phyloP scores from a whole-genome alignment of 106 monocot genomes.

The Allium sativum region DNA sequence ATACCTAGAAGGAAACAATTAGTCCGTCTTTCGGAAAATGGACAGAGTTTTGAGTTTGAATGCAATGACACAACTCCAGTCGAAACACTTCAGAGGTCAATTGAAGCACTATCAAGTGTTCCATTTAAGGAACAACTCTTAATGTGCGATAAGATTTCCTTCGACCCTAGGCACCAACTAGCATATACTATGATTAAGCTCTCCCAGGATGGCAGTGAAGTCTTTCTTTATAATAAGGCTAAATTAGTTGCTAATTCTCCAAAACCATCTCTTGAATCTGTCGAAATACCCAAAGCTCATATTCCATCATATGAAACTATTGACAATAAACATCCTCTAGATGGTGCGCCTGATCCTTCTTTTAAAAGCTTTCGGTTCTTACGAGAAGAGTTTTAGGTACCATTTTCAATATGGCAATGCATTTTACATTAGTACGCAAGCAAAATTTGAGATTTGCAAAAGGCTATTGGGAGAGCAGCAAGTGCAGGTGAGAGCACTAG shows the following conservation, averaged over 20 bases:
- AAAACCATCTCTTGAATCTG: conserved; percentile 40
- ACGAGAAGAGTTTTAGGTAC: conserved; percentile 69
- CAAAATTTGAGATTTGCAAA: conserved; percentile 59
- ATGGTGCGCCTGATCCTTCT: conserved; percentile 69
- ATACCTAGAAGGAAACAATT: conserved; percentile 58
- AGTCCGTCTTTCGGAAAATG: conserved; percentile 77
- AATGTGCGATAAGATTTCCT: conserved; percentile 53
- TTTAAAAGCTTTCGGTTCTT: conserved; percentile 76
- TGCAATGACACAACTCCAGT: conserved; percentile 72
- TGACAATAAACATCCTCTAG: conserved; percentile 46
- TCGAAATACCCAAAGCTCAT: conserved; percentile 40
- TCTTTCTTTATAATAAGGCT: conserved; percentile 74
- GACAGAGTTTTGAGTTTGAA: conserved; percentile 81
- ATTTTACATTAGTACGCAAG: conserved; percentile 27
- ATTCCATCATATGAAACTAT: conserved; percentile 29
- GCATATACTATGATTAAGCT: conserved; percentile 81
- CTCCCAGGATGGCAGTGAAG: conserved; percentile 68
- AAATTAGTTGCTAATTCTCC: conserved; percentile 49
- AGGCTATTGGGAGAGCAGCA: conserved; percentile 67
- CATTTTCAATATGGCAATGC: conserved; percentile 74
- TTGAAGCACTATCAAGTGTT: conserved; percentile 47
- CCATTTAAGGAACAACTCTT: conserved; percentile 59
- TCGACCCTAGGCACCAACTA: conserved; percentile 49
- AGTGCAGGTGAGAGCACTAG: conserved; percentile 80
- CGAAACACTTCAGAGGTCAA: conserved; percentile 46